Base-by-base conservation (phyloP, 805 yeast genomes). In the Zygoascus bituminiphila region DNA sequence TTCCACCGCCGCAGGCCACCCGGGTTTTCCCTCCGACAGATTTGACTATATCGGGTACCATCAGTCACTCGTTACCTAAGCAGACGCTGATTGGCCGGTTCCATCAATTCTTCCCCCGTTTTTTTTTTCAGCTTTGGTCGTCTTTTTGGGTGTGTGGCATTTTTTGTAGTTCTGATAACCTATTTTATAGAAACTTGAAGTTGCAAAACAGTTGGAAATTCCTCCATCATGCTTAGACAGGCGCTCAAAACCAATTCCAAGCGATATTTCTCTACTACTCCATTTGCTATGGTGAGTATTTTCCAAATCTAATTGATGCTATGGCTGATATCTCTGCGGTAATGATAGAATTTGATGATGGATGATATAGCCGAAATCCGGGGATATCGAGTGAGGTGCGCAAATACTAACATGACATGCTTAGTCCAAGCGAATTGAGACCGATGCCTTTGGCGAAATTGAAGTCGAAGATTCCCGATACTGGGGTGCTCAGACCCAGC, bases 401-500 rank as follows among this genome's bases (percentile, higher is more conserved):
- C n/a, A n/a, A n/a, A n/a, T n/a, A n/a, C 33, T 29, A 29, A 29
- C 33, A 29, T n/a, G 33, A 29, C n/a, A 29, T 7, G 10, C 33
- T 15, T 12, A 36, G 56, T 61, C 56, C 43, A 59, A 60, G 61
- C 79, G 98, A 73, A 78, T 77, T 49, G 98, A 91, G 68, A 76
- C 88, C 51, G 98, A 91, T 71, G 98, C 98, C 46, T 93, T 91
- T 63, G 98, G 98, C 59, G 96, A 87, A 65, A 84, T 93, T 62
- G 88, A 88, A 65, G 98, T 91, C 45, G 88, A 86, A 51, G 72
- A 79, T 54, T 77, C 85, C 60, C 81, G 78, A 67, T 91, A 91
- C 76, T 91, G 96, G 91, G 98, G 98, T 52, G 98, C 98, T 41
- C 98, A 93, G 72, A 93, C 98, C 53, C 74, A 71, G 62, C 81